These are phyloP conservation scores for Malassezia globosa DNA, from an alignment of 1,284 basidiomycete species.

Conservation along the genomic window DNA sequence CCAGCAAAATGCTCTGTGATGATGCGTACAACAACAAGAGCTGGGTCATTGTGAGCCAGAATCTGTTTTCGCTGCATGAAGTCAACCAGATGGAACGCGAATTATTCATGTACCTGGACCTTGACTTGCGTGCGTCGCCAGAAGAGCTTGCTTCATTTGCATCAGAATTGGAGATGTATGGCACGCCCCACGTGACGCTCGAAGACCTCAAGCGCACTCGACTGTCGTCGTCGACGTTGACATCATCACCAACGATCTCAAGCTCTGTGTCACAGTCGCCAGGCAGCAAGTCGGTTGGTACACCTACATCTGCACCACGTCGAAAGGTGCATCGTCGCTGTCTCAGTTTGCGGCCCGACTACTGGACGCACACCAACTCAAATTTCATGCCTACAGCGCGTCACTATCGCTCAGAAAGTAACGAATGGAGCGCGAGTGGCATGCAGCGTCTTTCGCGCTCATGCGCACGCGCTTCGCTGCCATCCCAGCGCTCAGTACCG, in stretches of 20 bases:
- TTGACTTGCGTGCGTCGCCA: conserved; percentile 38
- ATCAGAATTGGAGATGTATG: conserved; percentile 26
- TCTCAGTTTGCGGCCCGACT: conserved; percentile 13
- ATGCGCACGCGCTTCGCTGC: conserved; percentile 10
- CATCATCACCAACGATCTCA: too few relatives aligned
- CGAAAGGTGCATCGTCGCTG: conserved; percentile 13
- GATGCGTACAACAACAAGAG: conserved; percentile 47
- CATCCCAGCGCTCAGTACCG: conserved; percentile 2
- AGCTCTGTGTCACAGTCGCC: not conserved
- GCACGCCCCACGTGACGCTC: conserved; percentile 14
- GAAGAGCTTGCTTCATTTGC: conserved; percentile 36
- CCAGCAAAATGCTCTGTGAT: conserved; percentile 45
- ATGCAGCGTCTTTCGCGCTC: not conserved
- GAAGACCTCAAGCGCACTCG: conserved; percentile 8
- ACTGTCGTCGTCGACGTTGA: not conserved
- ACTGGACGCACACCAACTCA: conserved; percentile 6
- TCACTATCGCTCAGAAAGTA: conserved; percentile 10
- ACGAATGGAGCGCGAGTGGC: conserved; percentile 9
- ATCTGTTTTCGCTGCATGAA: conserved; percentile 42
- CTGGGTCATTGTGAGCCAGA: conserved; percentile 47
- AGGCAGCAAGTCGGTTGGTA: not conserved
- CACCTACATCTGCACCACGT: not conserved
- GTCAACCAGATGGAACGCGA: conserved; percentile 48
- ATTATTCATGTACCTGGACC: conserved; percentile 44
- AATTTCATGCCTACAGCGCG: not conserved